phyloP scores from a whole-genome alignment of 441 rosid species.

The Populus trichocarpa region DNA sequence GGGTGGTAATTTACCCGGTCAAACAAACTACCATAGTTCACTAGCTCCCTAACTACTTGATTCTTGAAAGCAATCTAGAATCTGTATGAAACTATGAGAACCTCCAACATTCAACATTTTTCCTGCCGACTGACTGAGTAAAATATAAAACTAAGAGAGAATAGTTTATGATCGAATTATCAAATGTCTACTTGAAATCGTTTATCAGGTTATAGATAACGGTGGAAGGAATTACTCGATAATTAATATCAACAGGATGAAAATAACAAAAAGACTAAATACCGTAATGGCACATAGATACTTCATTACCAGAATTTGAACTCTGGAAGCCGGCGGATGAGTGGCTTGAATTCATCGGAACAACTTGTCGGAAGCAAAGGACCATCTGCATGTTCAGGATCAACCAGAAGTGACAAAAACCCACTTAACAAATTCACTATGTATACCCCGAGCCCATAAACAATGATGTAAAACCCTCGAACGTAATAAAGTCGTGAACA shows the following conservation, averaged over 20 bases:
- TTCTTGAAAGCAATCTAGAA: background rate
- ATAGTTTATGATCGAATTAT: background rate
- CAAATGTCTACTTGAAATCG: background rate
- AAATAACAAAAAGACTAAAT: too few species aligned
- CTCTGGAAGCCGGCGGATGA: conserved; percentile 26
- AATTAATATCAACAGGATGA: background rate
- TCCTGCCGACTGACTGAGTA: background rate
- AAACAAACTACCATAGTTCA: too few species aligned
- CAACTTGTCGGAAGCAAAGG: conserved; percentile 18
- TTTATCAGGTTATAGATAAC: background rate
- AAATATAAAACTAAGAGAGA: background rate
- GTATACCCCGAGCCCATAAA: conserved; percentile 25
- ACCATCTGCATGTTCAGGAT: conserved; percentile 24
- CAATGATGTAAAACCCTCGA: conserved; percentile 21
- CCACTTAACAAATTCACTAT: conserved; percentile 25
- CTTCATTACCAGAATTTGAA: conserved; percentile 25
- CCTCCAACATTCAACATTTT: too few species aligned
- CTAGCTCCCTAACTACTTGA: too few species aligned
- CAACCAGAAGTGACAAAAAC: conserved; percentile 24
- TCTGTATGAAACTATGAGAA: background rate
- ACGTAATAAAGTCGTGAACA: conserved; percentile 15
- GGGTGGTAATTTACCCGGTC: too few species aligned
- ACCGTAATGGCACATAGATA: background rate
- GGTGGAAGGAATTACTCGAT: background rate
- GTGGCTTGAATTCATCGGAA: conserved; percentile 25